phyloP scores from a whole-genome alignment of 1,284 basidiomycete genomes.

The Peniophora sp. region DNA sequence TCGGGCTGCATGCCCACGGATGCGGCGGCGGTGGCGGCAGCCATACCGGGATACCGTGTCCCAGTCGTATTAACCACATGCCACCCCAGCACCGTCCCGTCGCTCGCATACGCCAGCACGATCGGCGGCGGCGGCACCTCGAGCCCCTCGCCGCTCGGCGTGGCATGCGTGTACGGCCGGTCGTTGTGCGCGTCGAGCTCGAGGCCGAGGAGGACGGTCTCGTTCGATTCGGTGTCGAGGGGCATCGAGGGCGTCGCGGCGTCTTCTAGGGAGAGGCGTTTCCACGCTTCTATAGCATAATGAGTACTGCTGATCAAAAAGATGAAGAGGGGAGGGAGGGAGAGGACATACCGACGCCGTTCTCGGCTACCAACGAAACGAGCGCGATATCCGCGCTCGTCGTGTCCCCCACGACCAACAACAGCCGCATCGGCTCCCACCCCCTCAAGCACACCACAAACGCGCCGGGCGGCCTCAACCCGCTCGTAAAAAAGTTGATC shows the following conservation, averaged over 20 bases:
- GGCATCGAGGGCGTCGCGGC: conserved; percentile 63
- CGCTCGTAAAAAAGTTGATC: conserved; percentile 41
- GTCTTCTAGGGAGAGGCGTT: conserved; percentile 68
- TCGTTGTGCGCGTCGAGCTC: conserved; percentile 62
- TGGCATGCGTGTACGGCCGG: conserved; percentile 29
- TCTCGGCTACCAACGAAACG: conserved; percentile 36
- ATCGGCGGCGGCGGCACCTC: conserved; percentile 56
- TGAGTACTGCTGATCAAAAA: too few species aligned
- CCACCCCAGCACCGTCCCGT: conserved; percentile 77
- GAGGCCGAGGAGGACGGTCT: conserved; percentile 65
- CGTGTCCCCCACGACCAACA: conserved; percentile 66
- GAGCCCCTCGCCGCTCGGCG: conserved; percentile 36
- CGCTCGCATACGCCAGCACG: conserved; percentile 71
- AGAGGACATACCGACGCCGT: conserved; percentile 2
- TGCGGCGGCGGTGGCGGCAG: neutral
- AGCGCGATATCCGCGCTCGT: conserved; percentile 73
- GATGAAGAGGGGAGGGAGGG: too few species aligned
- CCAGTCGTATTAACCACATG: conserved; percentile 53
- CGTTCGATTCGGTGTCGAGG: conserved; percentile 60
- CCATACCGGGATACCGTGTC: conserved; percentile 49
- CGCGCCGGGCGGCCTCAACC: conserved; percentile 45
- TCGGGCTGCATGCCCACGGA: conserved; percentile 3
- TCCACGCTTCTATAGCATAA: conserved; percentile 46
- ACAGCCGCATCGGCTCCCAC: conserved; percentile 56
- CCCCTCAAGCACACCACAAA: conserved; percentile 49